These are phyloP conservation scores for Ascochyta clinopodiicola DNA, from an alignment of 2,329 filamentous ascomycete species.

Conservation along the genomic window DNA sequence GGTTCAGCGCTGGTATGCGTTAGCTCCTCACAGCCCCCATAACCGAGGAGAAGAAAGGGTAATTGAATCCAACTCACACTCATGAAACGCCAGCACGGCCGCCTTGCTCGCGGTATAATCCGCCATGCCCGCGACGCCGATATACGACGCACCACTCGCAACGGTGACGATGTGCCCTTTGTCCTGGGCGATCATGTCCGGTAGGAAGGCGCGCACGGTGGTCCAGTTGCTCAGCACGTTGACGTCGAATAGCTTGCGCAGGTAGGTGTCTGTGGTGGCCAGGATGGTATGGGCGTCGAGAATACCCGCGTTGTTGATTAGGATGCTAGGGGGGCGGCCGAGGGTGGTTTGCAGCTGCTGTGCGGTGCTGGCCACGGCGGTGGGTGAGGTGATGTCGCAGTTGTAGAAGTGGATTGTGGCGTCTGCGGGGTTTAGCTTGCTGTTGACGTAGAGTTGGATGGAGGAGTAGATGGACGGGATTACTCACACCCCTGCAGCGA, in stretches of 20 bases:
- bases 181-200: slow-evolving; percentile 44
- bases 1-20: slow-evolving; percentile 34
- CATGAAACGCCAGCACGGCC: slow-evolving; percentile 61
- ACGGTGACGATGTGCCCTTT: slow-evolving; percentile 64
- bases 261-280: slow-evolving; percentile 35
- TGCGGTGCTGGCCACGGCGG: slow-evolving; percentile 35
- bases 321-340: slow-evolving; percentile 40
- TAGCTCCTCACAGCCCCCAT: too few relatives aligned
- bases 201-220: slow-evolving; percentile 45
- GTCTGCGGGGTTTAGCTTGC: slow-evolving; percentile 22
- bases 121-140: slow-evolving; percentile 56
- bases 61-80: slow-evolving; percentile 41
- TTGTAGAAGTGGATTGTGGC: slow-evolving; percentile 38
- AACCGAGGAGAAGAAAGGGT: too few relatives aligned
- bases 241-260: slow-evolving; percentile 46
- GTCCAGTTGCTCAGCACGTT: slow-evolving; percentile 48
- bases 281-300: slow-evolving; percentile 40
- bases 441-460: too few relatives aligned
- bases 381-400: slow-evolving; percentile 45
- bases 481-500: slow-evolving; percentile 36
- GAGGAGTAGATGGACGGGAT: not conserved
- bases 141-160: slow-evolving; percentile 60
- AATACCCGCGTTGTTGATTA: slow-evolving; percentile 49
- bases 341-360: slow-evolving; percentile 24
- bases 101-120: slow-evolving; percentile 62